Evolutionary conservation across 140 eudicot species (phyloP).

Genomic region (Bidens hawaiensis): DNA sequence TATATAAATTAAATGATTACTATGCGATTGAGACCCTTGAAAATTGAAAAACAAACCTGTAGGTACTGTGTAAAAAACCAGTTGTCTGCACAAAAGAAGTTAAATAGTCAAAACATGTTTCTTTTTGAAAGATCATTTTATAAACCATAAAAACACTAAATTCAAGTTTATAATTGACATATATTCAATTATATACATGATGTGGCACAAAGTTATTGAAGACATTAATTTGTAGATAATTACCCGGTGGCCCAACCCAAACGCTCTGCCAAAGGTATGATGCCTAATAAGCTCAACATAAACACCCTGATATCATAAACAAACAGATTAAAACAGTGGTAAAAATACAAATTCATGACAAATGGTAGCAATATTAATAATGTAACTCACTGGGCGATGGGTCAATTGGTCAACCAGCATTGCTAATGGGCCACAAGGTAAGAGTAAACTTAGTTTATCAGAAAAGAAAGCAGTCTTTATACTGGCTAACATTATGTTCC

Average conservation of each 20-base stretch:
- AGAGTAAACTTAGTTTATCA: slow-evolving; percentile 47
- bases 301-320: slow-evolving; percentile 51
- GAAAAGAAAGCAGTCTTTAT: slow-evolving; percentile 46
- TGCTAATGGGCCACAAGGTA: slow-evolving; percentile 70
- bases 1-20: neutral
- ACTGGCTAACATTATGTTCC: slow-evolving; percentile 30
- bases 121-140: neutral
- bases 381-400: slow-evolving; percentile 40
- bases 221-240: slow-evolving; percentile 19
- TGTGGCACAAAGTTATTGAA: neutral
- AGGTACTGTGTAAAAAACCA: slow-evolving; percentile 58
- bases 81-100: slow-evolving; percentile 41
- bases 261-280: slow-evolving; percentile 79
- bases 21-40: neutral
- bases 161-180: neutral
- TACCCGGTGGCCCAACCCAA: slow-evolving; percentile 78
- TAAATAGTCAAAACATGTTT: neutral
- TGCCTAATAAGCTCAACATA: slow-evolving; percentile 68
- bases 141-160: neutral
- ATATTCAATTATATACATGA: neutral
- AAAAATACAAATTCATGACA: neutral
- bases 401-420: slow-evolving; percentile 46
- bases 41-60: slow-evolving; percentile 47
- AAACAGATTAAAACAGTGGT: slow-evolving; percentile 1
- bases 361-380: neutral